A percentile compares a stretch with the other conserved stretches of the same genome.
Conservation (phyloP, 257 asterid genomes). For the Jacaranda copaia region DNA sequence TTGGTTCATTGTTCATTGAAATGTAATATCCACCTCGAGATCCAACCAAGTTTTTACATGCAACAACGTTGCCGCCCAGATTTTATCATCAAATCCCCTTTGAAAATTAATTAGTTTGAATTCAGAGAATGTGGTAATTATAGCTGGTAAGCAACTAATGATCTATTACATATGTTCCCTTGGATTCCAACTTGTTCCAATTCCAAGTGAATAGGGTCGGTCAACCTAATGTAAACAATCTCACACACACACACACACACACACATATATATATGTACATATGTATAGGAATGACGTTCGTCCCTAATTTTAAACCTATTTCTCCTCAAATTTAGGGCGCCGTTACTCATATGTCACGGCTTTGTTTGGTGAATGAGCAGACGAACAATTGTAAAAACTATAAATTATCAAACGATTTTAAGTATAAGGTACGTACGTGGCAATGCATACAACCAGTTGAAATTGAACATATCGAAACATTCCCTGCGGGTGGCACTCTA, state of each 20-base stretch:
- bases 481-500: constrained; percentile 6
- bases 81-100: constrained; percentile 41
- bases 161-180: constrained; percentile 20
- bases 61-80: constrained; percentile 49
- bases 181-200: constrained; percentile 32
- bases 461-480: not conserved
- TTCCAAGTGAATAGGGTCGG: not conserved
- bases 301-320: too few species aligned
- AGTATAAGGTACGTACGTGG: not conserved
- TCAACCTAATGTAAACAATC: too few species aligned
- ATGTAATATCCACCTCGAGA: constrained; percentile 33
- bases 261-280: too few species aligned
- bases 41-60: constrained; percentile 30
- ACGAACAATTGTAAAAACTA: not conserved
- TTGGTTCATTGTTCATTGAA: constrained; percentile 27
- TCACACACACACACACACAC: too few species aligned
- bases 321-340: too few species aligned
- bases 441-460: too few species aligned
- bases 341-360: too few species aligned
- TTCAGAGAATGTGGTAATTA: constrained; percentile 26
- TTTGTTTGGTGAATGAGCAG: too few species aligned
- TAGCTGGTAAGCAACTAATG: constrained; percentile 11
- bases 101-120: constrained; percentile 18
- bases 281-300: too few species aligned
- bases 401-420: too few species aligned